Percentiles rank a stretch among this genome's conserved stretches.
Conservation (phyloP, 306 rosid species). For the Quercus ilex region DNA sequence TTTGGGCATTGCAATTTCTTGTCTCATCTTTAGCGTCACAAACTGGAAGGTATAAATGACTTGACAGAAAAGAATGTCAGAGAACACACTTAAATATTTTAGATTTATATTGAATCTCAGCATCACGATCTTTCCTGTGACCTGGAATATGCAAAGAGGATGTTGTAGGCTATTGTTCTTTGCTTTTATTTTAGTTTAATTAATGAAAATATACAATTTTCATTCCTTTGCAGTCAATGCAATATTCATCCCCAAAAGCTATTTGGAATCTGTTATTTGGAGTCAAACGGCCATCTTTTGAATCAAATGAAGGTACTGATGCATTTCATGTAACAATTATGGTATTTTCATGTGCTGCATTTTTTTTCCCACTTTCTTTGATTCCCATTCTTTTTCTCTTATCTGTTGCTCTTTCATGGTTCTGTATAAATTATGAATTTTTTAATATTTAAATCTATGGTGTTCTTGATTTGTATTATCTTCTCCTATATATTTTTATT, state of each 20-base stretch:
- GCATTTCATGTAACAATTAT: constrained; percentile 7
- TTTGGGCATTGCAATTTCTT: constrained; percentile 83
- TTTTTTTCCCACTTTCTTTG: constrained; percentile 14
- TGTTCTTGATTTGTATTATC: constrained; percentile 17
- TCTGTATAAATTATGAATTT: background rate
- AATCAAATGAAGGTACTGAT: constrained; percentile 51
- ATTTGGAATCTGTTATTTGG: constrained; percentile 85
- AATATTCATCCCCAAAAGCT: constrained; percentile 90
- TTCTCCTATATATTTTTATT: constrained; percentile 12
- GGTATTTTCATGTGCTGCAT: constrained; percentile 14
- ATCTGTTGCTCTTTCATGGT: background rate
- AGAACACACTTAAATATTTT: background rate
- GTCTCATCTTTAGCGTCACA: constrained; percentile 64
- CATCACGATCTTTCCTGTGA: background rate
- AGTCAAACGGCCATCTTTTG: constrained; percentile 60
- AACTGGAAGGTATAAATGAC: constrained; percentile 77
- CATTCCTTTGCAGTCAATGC: constrained; percentile 67
- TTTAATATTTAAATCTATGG: background rate
- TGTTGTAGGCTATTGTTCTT: background rate
- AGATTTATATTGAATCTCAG: background rate
- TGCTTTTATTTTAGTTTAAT: background rate
- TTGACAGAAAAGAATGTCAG: constrained; percentile 18
- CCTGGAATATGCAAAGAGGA: background rate
- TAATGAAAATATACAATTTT: constrained; percentile 4
- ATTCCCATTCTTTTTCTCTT: background rate